Evolutionary conservation across 768 basidiomycete species (phyloP).

Genomic region (Rhodotorula babjevae): DNA sequence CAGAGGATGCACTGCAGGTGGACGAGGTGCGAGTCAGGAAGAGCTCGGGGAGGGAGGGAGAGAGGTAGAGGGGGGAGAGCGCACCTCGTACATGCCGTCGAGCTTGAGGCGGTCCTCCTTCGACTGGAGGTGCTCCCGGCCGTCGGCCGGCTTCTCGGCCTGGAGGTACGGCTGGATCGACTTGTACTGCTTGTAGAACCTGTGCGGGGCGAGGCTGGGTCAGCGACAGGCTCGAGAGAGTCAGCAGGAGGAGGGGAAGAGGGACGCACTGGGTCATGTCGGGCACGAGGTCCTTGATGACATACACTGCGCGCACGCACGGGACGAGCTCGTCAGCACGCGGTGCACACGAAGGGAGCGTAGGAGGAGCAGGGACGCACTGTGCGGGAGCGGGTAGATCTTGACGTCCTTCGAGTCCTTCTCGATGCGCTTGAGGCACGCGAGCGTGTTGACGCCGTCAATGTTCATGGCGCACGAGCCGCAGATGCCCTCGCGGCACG

Average conservation of each 20-base stretch:
- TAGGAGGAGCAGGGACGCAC: conserved; percentile 54
- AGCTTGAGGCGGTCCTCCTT: conserved; percentile 89
- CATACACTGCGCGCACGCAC: conserved; percentile 65
- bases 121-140: conserved; percentile 75
- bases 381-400: conserved; percentile 96
- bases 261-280: conserved; percentile 49
- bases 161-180: conserved; percentile 72
- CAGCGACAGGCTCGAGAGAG: conserved; percentile 46
- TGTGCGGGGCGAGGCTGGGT: conserved; percentile 54
- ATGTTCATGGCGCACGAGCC: conserved; percentile 99
- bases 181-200: conserved; percentile 99
- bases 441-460: conserved; percentile 84
- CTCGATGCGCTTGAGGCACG: conserved; percentile 93
- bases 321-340: not conserved
- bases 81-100: conserved; percentile 81
- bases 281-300: conserved; percentile 95
- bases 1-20: conserved; percentile 54
- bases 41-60: too few relatives aligned
- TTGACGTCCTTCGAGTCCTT: conserved; percentile 71
- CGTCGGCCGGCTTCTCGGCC: conserved; percentile 31
- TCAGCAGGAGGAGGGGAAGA: not conserved
- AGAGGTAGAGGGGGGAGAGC: conserved; percentile 50
- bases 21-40: not conserved
- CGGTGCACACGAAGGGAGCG: not conserved
- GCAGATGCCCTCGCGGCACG: conserved; percentile 92